Percentiles rank a stretch among this genome's conserved stretches.
Conservation (phyloP, 2,329 filamentous ascomycete genomes). For the Fusarium sp. region DNA sequence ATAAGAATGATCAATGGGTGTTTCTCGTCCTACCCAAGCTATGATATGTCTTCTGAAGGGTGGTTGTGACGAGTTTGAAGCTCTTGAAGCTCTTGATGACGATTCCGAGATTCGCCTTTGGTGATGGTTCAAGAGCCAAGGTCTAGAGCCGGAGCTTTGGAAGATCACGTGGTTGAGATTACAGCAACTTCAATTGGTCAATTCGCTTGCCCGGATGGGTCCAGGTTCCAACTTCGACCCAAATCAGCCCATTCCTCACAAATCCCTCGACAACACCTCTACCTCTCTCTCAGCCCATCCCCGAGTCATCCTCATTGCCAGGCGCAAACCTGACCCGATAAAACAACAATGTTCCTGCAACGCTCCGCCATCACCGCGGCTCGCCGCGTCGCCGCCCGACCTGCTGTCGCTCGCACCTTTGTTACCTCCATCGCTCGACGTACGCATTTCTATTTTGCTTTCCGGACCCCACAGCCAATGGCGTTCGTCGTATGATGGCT, state of each 20-base stretch:
- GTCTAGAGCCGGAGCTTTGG: constrained; percentile 29
- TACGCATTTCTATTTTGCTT: constrained; percentile 54
- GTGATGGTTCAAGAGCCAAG: constrained; percentile 22
- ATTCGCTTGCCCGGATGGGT: constrained; percentile 48
- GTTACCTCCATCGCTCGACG: constrained; percentile 69
- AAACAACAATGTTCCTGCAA: constrained; percentile 67
- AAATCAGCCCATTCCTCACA: constrained; percentile 60
- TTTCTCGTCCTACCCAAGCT: accelerated
- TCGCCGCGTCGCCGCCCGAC: constrained; percentile 66
- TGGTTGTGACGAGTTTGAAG: neutral
- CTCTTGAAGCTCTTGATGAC: constrained; percentile 24
- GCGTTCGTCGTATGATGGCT: constrained; percentile 49
- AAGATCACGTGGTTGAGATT: constrained; percentile 50
- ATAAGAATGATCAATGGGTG: neutral
- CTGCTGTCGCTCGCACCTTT: constrained; percentile 68
- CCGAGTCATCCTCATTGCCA: constrained; percentile 39
- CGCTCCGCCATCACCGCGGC: constrained; percentile 70
- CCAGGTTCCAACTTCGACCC: constrained; percentile 50
- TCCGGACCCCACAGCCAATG: constrained; percentile 38
- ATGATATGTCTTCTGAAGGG: accelerated
- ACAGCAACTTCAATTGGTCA: constrained; percentile 49
- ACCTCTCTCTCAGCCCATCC: constrained; percentile 41
- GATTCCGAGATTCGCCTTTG: constrained; percentile 25
- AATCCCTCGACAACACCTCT: constrained; percentile 57
- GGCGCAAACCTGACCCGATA: constrained; percentile 39